Percentiles rank a stretch among this genome's conserved stretches.
Evolutionary conservation across 441 rosid genomes (phyloP).

Genomic region (Corymbia citriodora): DNA sequence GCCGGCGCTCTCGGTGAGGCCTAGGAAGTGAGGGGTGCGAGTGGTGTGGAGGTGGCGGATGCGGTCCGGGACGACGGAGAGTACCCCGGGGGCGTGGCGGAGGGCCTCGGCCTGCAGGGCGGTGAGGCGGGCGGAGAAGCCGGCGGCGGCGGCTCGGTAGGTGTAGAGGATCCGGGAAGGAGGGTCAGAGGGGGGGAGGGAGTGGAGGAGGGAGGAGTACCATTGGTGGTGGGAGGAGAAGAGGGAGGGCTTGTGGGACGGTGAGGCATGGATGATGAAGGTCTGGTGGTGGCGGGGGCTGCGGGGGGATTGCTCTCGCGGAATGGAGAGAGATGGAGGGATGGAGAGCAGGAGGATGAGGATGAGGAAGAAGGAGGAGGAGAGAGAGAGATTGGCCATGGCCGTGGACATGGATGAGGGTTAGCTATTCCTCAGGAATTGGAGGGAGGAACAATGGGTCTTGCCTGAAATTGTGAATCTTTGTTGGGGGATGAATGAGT

Average conservation of each 20-base stretch:
- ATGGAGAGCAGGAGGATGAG: constrained; percentile 14
- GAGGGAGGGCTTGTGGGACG: constrained; percentile 51
- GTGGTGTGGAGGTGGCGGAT: constrained; percentile 79
- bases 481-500: neutral
- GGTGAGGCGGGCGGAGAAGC: constrained; percentile 73
- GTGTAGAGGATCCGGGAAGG: constrained; percentile 51
- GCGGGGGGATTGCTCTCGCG: constrained; percentile 5
- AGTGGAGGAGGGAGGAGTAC: constrained; percentile 38
- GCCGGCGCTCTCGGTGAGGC: constrained; percentile 48
- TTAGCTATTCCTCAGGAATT: constrained; percentile 10
- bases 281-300: constrained; percentile 21
- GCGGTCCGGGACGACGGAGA: constrained; percentile 59
- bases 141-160: constrained; percentile 41
- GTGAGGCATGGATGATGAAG: constrained; percentile 62
- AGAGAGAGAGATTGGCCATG: constrained; percentile 36
- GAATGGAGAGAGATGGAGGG: neutral
- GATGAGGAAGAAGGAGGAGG: constrained; percentile 8
- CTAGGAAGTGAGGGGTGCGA: constrained; percentile 61
- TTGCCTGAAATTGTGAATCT: neutral
- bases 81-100: constrained; percentile 37
- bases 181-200: constrained; percentile 41
- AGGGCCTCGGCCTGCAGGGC: constrained; percentile 35
- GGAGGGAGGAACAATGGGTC: neutral
- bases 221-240: constrained; percentile 5
- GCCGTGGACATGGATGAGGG: neutral